These are phyloP conservation scores for Ceriops tagal DNA, from an alignment of 345 rosid genomes.

Conservation along the genomic window DNA sequence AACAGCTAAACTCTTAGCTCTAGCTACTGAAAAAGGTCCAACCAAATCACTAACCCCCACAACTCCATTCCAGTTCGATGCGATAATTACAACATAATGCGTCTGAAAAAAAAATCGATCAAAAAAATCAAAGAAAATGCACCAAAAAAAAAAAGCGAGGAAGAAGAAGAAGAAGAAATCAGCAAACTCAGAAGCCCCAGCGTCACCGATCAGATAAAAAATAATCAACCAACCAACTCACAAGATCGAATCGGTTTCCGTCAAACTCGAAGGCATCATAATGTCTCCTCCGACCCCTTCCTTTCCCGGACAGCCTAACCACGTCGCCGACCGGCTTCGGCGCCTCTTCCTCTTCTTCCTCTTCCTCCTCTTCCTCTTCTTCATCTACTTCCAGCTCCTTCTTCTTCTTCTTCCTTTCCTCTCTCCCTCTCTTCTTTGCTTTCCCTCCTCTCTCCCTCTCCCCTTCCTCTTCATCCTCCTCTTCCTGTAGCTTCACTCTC, in stretches of 20 bases:
- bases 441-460: conserved; percentile 27
- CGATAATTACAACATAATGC: too few relatives aligned
- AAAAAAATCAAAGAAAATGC: neutral
- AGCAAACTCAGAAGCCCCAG: conserved; percentile 1
- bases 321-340: conserved; percentile 70
- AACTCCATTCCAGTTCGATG: too few relatives aligned
- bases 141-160: neutral
- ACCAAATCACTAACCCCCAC: too few relatives aligned
- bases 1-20: too few relatives aligned
- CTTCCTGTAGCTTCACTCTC: conserved; percentile 48
- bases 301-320: conserved; percentile 65
- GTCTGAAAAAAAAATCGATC: neutral
- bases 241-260: conserved; percentile 69
- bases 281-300: conserved; percentile 61
- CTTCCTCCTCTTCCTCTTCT: conserved; percentile 30
- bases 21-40: too few relatives aligned
- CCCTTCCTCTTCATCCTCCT: conserved; percentile 39
- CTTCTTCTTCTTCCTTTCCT: conserved; percentile 21
- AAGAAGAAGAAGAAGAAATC: neutral
- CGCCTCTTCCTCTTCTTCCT: conserved; percentile 53
- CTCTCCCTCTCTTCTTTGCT: conserved; percentile 17
- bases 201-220: neutral
- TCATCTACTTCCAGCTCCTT: conserved; percentile 17
- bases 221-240: conserved; percentile 41
- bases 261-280: conserved; percentile 67